phyloP scores from a whole-genome alignment of 2,329 filamentous ascomycete species.

The Exophiala aquamarina region DNA sequence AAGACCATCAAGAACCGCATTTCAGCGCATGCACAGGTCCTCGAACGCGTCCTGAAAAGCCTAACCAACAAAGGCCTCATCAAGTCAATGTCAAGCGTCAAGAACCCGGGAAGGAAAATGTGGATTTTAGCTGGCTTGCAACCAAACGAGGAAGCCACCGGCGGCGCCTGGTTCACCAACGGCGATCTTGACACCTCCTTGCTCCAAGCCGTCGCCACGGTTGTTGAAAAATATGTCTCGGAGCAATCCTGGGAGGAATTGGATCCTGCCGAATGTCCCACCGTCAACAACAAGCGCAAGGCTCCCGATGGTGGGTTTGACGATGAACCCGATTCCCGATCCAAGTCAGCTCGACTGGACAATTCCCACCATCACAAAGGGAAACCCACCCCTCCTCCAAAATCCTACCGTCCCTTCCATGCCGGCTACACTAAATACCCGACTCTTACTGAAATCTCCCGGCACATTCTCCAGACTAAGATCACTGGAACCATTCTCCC shows the following conservation, averaged over 20 bases:
- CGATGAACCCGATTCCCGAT: slow-evolving; percentile 20
- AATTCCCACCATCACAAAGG: slow-evolving; percentile 17
- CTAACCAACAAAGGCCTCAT: slow-evolving; percentile 81
- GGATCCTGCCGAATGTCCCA: slow-evolving; percentile 26
- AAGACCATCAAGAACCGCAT: slow-evolving; percentile 77
- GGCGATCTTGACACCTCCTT: slow-evolving; percentile 86
- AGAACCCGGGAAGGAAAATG: slow-evolving; percentile 88
- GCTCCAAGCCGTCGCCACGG: slow-evolving; percentile 66
- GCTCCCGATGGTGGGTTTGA: slow-evolving; percentile 34
- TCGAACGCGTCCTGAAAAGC: slow-evolving; percentile 79
- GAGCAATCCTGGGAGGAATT: slow-evolving; percentile 64
- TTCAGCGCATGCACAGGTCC: slow-evolving; percentile 78
- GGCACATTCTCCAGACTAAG: slow-evolving; percentile 69
- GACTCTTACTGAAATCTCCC: slow-evolving; percentile 74
- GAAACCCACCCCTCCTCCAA: slow-evolving; percentile 32
- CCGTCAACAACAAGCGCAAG: slow-evolving; percentile 40
- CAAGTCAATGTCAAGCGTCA: slow-evolving; percentile 86
- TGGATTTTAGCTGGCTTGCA: slow-evolving; percentile 87
- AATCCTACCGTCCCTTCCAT: slow-evolving; percentile 52
- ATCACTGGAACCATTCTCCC: slow-evolving; percentile 54
- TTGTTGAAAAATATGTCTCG: slow-evolving; percentile 69
- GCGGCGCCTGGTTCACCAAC: slow-evolving; percentile 92
- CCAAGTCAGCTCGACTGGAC: slow-evolving; percentile 17
- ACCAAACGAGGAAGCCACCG: slow-evolving; percentile 86
- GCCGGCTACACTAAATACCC: slow-evolving; percentile 76